phyloP scores from a whole-genome alignment of 2,329 filamentous ascomycete species.

The Alternaria triticimaculans region DNA sequence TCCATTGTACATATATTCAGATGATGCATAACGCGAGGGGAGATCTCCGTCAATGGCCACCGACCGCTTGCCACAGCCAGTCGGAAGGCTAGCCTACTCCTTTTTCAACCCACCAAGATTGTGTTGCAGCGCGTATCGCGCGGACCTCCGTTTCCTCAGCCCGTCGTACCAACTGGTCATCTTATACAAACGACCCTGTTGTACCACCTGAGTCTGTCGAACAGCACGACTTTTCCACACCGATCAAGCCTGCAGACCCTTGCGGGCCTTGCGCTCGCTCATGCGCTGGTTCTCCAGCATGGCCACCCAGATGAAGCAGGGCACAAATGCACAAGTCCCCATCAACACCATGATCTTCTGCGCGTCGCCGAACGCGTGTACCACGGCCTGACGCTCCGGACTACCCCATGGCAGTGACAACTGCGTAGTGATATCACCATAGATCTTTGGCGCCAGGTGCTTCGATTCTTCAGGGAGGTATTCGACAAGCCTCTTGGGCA shows the following conservation, averaged over 20 bases:
- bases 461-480: slow-evolving; percentile 25
- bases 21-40: not conserved
- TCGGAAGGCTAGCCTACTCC: not conserved
- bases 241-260: slow-evolving; percentile 17
- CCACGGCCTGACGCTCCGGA: slow-evolving; percentile 51
- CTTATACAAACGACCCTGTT: not conserved
- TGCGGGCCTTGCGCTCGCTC: slow-evolving; percentile 15
- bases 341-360: slow-evolving; percentile 43
- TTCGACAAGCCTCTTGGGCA: slow-evolving; percentile 47
- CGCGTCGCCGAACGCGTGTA: slow-evolving; percentile 39
- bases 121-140: not conserved
- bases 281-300: slow-evolving; percentile 30
- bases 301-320: slow-evolving; percentile 27
- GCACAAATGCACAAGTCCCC: slow-evolving; percentile 33
- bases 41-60: not conserved
- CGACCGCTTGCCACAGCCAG: not conserved
- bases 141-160: not conserved
- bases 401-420: slow-evolving; percentile 59
- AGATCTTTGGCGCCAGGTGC: slow-evolving; percentile 10
- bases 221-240: not conserved
- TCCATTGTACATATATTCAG: not conserved
- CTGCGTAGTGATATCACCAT: slow-evolving; percentile 59
- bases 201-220: not conserved
- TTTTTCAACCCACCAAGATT: not conserved
- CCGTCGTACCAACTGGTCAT: not conserved